Percentiles rank a stretch among this genome's conserved stretches.
phyloP scores from a whole-genome alignment of 1,284 basidiomycete genomes.

The Cutaneotrichosporon sp. region DNA sequence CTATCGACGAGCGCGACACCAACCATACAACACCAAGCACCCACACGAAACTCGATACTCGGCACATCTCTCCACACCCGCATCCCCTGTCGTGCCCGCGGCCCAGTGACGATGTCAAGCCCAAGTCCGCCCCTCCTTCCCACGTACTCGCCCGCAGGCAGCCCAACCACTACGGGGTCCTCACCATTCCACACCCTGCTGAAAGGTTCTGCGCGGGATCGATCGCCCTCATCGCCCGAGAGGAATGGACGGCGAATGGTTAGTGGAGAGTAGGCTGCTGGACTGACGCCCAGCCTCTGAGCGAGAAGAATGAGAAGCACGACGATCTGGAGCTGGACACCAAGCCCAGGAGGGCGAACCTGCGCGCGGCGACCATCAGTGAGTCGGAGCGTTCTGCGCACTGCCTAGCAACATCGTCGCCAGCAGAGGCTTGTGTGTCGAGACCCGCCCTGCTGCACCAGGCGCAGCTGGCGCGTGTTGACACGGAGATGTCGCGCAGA shows the following conservation, averaged over 20 bases:
- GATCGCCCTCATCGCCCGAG: not conserved
- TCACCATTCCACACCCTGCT: constrained; percentile 1
- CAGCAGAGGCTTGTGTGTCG: too few species aligned
- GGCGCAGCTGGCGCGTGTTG: too few species aligned
- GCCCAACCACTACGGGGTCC: not conserved
- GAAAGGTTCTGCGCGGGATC: not conserved
- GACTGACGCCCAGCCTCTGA: not conserved
- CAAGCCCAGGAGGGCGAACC: not conserved
- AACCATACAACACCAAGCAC: too few species aligned
- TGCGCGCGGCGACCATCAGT: constrained; percentile 20
- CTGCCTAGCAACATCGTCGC: too few species aligned
- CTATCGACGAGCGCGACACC: not conserved
- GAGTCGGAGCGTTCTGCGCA: not conserved
- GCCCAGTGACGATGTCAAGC: constrained; percentile 2
- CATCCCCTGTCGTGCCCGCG: too few species aligned
- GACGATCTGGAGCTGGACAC: not conserved
- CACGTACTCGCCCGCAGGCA: not conserved
- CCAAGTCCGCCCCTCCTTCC: constrained; percentile 1
- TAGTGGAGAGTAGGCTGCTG: not conserved
- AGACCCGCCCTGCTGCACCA: too few species aligned
- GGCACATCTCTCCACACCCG: not conserved
- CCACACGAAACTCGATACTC: not conserved
- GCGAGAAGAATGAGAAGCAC: not conserved
- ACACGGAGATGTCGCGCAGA: too few species aligned
- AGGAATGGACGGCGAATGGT: not conserved